Base-by-base conservation (phyloP, 2,329 filamentous ascomycete species). In the Penicillium decumbens region DNA sequence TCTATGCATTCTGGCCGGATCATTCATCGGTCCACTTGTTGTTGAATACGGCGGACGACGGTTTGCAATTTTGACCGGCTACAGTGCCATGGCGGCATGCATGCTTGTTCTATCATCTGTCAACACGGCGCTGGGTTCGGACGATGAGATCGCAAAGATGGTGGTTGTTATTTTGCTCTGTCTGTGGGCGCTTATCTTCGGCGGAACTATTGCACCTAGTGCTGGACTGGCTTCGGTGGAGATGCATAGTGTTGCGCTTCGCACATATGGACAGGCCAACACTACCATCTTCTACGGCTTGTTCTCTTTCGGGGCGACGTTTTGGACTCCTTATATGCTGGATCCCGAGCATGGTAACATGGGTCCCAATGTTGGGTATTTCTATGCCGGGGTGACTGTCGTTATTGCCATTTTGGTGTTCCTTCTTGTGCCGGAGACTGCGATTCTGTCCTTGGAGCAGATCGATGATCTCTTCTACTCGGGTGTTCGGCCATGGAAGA, bases 341-440 rank as follows among this genome's bases (percentile, higher is more conserved):
- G 55, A 58, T 27, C 38, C 49, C 1, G 38, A 57, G 13, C 53
- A 64, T 43, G 62, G 62, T 3, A 59, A 63, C 33, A 63, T 63
- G 62, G 61, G 62, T 1, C 29, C 61, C 3, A 61, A 55, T 41
- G 63, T 65, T n/a, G 62, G 63, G 1, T 65, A 65, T 32, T 65
- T 65, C 35, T 65, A 65, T 41, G 59, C 57, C 1, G 60, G 51
- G 0, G 53, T 63, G 2, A 59, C 60, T 1, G 47, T 56, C 3
- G 45, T 55, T 2, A 54, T 62, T 25, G 43, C 44, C 4, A 24
- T 45, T 2, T 47, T 62, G 23, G 50, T 51, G 1, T 63, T 54
- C 25, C 33, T 60, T 3, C 41, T 64, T 9, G 58, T 65, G 3
- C 63, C 62, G 1, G 63, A 65, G 44, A 65, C 59, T 30, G 59